A percentile compares a stretch with the other conserved stretches of the same genome.
Conservation (phyloP, 2,329 filamentous ascomycete species). For the Phaeoacremonium minimum region DNA sequence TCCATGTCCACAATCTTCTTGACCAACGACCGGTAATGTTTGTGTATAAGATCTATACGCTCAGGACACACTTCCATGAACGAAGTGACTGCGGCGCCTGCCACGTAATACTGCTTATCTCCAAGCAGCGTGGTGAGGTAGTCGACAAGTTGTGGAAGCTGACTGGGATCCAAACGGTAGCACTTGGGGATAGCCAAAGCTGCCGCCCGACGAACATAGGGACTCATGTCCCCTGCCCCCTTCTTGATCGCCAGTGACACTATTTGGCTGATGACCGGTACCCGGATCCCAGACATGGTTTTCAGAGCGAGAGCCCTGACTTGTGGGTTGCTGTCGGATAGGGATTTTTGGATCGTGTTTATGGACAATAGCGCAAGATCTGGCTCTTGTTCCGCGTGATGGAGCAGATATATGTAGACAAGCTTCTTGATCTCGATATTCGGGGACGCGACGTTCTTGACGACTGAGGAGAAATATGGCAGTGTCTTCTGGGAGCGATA, state of each 20-base stretch:
- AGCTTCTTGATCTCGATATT: conserved; percentile 96
- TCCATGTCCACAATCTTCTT: conserved; percentile 98
- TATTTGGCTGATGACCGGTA: conserved; percentile 96
- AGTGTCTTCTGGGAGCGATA: conserved; percentile 85
- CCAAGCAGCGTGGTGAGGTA: conserved; percentile 74
- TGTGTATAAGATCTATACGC: conserved; percentile 81
- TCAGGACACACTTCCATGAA: conserved; percentile 89
- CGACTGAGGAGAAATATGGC: conserved; percentile 93
- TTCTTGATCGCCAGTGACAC: conserved; percentile 95
- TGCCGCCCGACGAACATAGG: conserved; percentile 86
- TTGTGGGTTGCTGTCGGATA: conserved; percentile 88
- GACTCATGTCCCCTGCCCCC: conserved; percentile 89
- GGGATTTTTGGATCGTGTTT: conserved; percentile 97
- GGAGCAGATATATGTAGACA: conserved; percentile 96
- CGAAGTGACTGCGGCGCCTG: conserved; percentile 83
- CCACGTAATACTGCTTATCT: conserved; percentile 95
- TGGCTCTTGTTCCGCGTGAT: conserved; percentile 93
- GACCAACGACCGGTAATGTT: conserved; percentile 79
- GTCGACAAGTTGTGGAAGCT: conserved; percentile 78
- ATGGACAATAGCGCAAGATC: conserved; percentile 94
- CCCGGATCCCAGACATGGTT: conserved; percentile 96
- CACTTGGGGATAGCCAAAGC: conserved; percentile 95
- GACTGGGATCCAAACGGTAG: conserved; percentile 82
- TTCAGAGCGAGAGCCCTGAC: conserved; percentile 87
- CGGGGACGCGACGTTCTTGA: conserved; percentile 94